phyloP scores from a whole-genome alignment of 805 yeast genomes.

The Suhomyces xylopsoci region DNA sequence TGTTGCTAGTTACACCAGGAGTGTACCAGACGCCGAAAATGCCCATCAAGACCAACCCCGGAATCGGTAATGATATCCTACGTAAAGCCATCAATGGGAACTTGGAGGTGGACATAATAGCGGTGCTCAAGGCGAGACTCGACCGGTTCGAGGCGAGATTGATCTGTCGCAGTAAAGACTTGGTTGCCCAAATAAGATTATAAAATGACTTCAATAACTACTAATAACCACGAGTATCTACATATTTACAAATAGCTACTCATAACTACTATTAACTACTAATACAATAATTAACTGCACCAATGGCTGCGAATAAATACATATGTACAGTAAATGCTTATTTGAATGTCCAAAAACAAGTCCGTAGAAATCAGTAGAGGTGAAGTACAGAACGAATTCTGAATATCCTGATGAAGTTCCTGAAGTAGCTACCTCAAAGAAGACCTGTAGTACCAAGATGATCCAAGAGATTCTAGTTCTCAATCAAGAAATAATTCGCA shows the following conservation, averaged over 20 bases:
- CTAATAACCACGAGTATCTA: not conserved
- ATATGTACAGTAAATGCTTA: too few species aligned
- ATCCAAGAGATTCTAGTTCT: too few species aligned
- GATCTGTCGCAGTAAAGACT: conserved; percentile 45
- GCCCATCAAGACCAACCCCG: conserved; percentile 46
- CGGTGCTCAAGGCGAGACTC: conserved; percentile 39
- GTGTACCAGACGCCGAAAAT: conserved; percentile 46
- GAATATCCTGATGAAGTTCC: too few species aligned
- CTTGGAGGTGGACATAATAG: conserved; percentile 45
- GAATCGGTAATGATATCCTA: conserved; percentile 48
- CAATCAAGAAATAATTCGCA: not conserved
- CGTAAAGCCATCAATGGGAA: conserved; percentile 51
- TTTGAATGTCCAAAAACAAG: too few species aligned
- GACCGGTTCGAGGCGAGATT: conserved; percentile 41
- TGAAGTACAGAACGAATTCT: too few species aligned
- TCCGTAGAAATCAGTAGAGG: too few species aligned
- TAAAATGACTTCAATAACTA: not conserved
- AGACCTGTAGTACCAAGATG: too few species aligned
- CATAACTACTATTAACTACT: too few species aligned
- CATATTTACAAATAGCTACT: not conserved
- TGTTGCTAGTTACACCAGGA: conserved; percentile 51
- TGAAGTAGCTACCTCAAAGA: too few species aligned
- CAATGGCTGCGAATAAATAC: too few species aligned
- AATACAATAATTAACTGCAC: too few species aligned
- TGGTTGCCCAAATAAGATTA: conserved; percentile 14